A percentile compares a stretch with the other conserved stretches of the same genome.
phyloP scores from a whole-genome alignment of 2,329 filamentous ascomycete species.

The Orbilia oligospora region DNA sequence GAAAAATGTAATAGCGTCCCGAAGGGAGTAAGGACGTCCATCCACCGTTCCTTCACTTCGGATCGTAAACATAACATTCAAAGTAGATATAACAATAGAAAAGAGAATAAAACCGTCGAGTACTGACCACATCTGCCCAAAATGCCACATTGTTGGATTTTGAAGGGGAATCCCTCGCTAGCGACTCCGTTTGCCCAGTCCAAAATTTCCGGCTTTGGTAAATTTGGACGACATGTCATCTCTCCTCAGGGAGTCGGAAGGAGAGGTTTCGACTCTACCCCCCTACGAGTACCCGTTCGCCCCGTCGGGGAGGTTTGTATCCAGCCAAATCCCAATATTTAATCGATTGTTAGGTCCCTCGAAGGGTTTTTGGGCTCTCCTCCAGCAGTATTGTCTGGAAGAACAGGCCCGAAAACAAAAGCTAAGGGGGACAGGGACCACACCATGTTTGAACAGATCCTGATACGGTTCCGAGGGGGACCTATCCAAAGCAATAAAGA shows the following conservation, averaged over 20 bases:
- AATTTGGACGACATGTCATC: constrained; percentile 61
- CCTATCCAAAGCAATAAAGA: constrained; percentile 52
- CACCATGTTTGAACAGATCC: constrained; percentile 60
- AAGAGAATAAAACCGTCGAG: neutral
- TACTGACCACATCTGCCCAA: neutral
- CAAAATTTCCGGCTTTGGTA: constrained; percentile 61
- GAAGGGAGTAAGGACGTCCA: neutral
- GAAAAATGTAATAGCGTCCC: constrained; percentile 18
- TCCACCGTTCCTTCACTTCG: neutral
- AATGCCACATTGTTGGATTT: constrained; percentile 34
- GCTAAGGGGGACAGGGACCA: neutral
- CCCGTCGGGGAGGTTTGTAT: constrained; percentile 56
- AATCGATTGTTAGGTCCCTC: constrained; percentile 13
- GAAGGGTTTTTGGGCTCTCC: constrained; percentile 4
- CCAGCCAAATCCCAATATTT: constrained; percentile 19
- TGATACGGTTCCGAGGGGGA: constrained; percentile 59
- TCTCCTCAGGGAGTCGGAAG: constrained; percentile 59
- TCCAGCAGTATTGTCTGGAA: constrained; percentile 14
- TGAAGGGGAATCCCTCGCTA: constrained; percentile 26
- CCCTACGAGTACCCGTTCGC: constrained; percentile 46
- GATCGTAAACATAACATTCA: neutral
- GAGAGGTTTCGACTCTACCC: constrained; percentile 53
- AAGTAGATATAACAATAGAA: neutral
- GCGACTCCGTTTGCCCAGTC: constrained; percentile 55
- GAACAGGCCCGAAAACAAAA: neutral